phyloP scores from a whole-genome alignment of 2,329 filamentous ascomycete genomes.

The Orbilia quercus region DNA sequence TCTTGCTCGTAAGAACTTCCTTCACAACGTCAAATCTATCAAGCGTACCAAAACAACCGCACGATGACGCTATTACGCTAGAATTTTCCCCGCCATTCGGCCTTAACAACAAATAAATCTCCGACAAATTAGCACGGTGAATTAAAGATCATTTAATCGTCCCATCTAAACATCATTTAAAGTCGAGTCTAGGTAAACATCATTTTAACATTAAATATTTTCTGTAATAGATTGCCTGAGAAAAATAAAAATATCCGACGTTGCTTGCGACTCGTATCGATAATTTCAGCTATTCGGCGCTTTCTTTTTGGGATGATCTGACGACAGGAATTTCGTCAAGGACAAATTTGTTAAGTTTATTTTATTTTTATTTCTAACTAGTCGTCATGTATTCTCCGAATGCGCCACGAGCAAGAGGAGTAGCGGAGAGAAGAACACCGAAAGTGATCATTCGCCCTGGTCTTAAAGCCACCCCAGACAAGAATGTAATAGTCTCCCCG shows the following conservation, averaged over 20 bases:
- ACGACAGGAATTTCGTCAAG: background rate
- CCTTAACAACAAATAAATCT: conserved; percentile 4
- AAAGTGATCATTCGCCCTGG: conserved; percentile 8
- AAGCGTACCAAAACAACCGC: conserved; percentile 12
- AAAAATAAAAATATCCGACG: too few relatives aligned
- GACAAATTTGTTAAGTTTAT: background rate
- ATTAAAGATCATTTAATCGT: conserved; percentile 3
- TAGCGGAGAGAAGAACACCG: background rate
- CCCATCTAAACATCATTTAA: background rate
- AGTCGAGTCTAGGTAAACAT: too few relatives aligned
- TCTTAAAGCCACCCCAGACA: background rate
- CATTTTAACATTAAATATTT: too few relatives aligned
- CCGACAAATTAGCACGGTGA: conserved; percentile 4
- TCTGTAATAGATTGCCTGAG: too few relatives aligned
- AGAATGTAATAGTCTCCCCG: background rate
- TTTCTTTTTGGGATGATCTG: background rate
- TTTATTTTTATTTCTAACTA: background rate
- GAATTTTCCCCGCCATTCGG: conserved; percentile 1
- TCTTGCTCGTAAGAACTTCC: background rate
- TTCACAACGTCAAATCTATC: background rate
- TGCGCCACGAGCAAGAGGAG: background rate
- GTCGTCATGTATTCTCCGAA: background rate
- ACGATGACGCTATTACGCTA: conserved; percentile 8
- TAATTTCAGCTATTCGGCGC: background rate
- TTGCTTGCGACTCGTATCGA: background rate